These are phyloP conservation scores for Hygrophorus pudorinus DNA, from an alignment of 768 basidiomycete species.

Conservation along the genomic window DNA sequence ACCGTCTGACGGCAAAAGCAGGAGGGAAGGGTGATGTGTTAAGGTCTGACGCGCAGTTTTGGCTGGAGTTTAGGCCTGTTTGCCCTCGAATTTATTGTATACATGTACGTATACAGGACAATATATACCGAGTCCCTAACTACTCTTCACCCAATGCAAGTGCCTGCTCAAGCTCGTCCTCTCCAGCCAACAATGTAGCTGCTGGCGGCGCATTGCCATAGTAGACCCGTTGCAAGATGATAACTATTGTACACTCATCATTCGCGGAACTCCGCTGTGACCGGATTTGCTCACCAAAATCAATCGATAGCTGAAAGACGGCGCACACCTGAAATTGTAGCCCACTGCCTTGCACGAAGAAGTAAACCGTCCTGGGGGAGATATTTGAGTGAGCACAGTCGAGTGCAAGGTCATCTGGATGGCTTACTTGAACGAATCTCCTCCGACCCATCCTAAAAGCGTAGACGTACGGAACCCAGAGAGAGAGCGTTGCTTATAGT, in stretches of 20 bases:
- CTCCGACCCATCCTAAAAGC: slow-evolving; percentile 73
- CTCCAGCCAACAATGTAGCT: slow-evolving; percentile 37
- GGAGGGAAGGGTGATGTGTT: slow-evolving; percentile 2
- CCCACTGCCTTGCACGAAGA: slow-evolving; percentile 63
- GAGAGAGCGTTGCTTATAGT: slow-evolving; percentile 67
- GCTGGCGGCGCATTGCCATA: slow-evolving; percentile 67
- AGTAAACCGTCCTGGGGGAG: slow-evolving; percentile 56
- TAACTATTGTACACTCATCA: slow-evolving; percentile 34
- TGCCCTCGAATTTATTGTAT: background rate
- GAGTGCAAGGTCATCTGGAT: background rate
- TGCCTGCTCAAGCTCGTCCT: slow-evolving; percentile 70
- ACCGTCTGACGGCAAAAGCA: background rate
- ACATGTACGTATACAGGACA: background rate
- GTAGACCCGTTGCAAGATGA: slow-evolving; percentile 60
- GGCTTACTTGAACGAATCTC: slow-evolving; percentile 73
- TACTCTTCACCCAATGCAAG: slow-evolving; percentile 56
- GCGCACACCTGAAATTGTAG: slow-evolving; percentile 79
- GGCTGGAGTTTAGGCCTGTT: background rate
- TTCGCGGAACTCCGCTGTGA: background rate
- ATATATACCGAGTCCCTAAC: background rate
- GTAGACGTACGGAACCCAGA: slow-evolving; percentile 84
- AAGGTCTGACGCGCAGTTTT: background rate
- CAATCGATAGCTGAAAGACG: slow-evolving; percentile 74
- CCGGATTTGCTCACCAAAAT: slow-evolving; percentile 44
- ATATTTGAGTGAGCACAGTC: background rate